Conservation (phyloP, 768 basidiomycete species). For the Hemileccinum rubropunctum region DNA sequence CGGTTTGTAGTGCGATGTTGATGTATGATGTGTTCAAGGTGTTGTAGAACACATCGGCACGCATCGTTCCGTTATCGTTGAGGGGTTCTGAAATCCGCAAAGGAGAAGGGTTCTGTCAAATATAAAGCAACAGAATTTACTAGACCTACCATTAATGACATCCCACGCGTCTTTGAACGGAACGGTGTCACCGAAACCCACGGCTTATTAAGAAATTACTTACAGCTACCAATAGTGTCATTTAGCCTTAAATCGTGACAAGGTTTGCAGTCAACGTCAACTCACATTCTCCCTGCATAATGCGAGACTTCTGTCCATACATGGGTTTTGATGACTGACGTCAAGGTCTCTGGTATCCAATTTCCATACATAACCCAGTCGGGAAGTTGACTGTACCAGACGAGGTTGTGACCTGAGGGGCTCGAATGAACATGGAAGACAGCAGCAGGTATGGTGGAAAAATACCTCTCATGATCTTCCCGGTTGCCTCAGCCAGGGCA, state of each 20-base stretch:
- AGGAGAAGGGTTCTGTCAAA: not conserved
- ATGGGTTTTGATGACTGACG: constrained; percentile 16
- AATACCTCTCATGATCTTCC: constrained; percentile 20
- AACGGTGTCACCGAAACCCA: not conserved
- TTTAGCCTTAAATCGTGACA: not conserved
- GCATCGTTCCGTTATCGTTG: constrained; percentile 59
- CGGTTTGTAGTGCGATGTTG: constrained; percentile 42
- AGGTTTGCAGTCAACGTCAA: not conserved
- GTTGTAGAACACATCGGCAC: constrained; percentile 51
- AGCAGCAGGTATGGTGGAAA: not conserved
- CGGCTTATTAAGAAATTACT: not conserved
- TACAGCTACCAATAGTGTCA: constrained; percentile 5
- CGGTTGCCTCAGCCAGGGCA: constrained; percentile 18
- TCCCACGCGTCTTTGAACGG: constrained; percentile 17
- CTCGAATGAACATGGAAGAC: not conserved
- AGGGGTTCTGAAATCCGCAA: constrained; percentile 12
- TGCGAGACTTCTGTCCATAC: constrained; percentile 17
- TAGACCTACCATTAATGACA: constrained; percentile 16
- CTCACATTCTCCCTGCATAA: constrained; percentile 15
- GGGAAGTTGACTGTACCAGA: constrained; percentile 18
- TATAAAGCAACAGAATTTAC: not conserved
- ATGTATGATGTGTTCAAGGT: constrained; percentile 50
- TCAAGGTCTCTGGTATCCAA: constrained; percentile 14
- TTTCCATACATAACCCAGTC: constrained; percentile 14
- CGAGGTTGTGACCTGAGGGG: constrained; percentile 17